Evolutionary conservation across 2,329 filamentous ascomycete genomes (phyloP).

Genomic region (Venturia carpophila): DNA sequence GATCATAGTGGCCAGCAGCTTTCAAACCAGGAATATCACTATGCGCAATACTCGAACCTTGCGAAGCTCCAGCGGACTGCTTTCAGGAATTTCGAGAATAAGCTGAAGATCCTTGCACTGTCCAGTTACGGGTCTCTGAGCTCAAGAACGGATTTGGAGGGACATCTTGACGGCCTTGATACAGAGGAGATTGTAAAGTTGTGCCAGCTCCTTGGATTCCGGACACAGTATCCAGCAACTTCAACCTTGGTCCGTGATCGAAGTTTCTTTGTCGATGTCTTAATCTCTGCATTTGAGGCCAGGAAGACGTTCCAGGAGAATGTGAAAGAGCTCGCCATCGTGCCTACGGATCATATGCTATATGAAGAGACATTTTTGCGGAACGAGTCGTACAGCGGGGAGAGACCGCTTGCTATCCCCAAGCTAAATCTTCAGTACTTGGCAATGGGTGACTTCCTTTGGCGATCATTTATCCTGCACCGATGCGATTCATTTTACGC

Average conservation of each 20-base stretch:
- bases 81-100: slow-evolving; percentile 77
- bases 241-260: slow-evolving; percentile 57
- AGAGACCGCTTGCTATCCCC: slow-evolving; percentile 77
- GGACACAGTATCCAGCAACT: slow-evolving; percentile 71
- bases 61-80: slow-evolving; percentile 72
- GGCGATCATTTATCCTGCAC: slow-evolving; percentile 84
- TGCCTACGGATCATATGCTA: slow-evolving; percentile 77
- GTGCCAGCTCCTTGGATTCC: slow-evolving; percentile 63
- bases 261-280: slow-evolving; percentile 58
- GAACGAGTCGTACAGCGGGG: slow-evolving; percentile 82
- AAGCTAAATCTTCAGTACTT: slow-evolving; percentile 95
- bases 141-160: slow-evolving; percentile 67
- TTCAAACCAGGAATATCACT: slow-evolving; percentile 64
- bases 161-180: slow-evolving; percentile 62
- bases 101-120: slow-evolving; percentile 81
- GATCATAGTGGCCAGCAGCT: slow-evolving; percentile 79
- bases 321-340: slow-evolving; percentile 59
- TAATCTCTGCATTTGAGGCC: slow-evolving; percentile 68
- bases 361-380: slow-evolving; percentile 73
- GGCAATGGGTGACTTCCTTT: slow-evolving; percentile 92
- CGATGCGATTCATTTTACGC: slow-evolving; percentile 89
- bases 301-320: slow-evolving; percentile 75
- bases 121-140: slow-evolving; percentile 89
- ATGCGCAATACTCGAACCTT: slow-evolving; percentile 67
- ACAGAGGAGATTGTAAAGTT: slow-evolving; percentile 68